These are phyloP conservation scores for Trametes versicolor DNA, from an alignment of 1,284 basidiomycete species.

Conservation along the genomic window DNA sequence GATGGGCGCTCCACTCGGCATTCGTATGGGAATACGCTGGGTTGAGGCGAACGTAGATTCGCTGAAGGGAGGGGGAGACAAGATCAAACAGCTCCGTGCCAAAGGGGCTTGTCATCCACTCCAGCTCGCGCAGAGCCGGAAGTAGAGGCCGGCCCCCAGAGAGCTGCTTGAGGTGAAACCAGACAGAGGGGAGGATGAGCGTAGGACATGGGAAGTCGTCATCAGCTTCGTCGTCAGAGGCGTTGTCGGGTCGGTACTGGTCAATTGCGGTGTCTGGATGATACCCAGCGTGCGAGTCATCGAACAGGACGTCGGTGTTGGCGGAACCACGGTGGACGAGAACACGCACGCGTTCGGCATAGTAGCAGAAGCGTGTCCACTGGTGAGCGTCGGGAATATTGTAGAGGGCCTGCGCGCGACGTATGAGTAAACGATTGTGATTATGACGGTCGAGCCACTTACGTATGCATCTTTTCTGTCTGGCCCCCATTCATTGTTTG, in stretches of 20 bases:
- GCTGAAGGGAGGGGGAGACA: not conserved
- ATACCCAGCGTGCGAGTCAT: not conserved
- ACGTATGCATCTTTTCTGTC: not conserved
- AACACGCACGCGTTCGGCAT: not conserved
- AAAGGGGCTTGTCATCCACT: not conserved
- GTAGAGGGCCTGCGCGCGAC: not conserved
- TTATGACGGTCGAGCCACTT: not conserved
- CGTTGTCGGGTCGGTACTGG: not conserved
- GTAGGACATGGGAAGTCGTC: not conserved
- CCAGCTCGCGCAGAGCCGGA: not conserved
- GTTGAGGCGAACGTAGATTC: not conserved
- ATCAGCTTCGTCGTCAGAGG: not conserved
- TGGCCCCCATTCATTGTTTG: not conserved
- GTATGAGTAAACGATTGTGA: not conserved
- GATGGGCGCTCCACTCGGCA: not conserved
- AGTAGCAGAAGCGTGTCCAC: conserved; percentile 4
- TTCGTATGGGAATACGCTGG: not conserved
- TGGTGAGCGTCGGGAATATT: not conserved
- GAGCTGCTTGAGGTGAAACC: not conserved
- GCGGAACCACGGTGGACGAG: not conserved
- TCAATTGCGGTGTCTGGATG: not conserved
- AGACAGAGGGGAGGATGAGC: not conserved
- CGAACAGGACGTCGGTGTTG: too few species aligned
- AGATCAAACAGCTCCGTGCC: not conserved
- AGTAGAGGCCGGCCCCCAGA: not conserved